These are phyloP conservation scores for Peltaster fructicola DNA, from an alignment of 2,329 filamentous ascomycete species.

Conservation along the genomic window DNA sequence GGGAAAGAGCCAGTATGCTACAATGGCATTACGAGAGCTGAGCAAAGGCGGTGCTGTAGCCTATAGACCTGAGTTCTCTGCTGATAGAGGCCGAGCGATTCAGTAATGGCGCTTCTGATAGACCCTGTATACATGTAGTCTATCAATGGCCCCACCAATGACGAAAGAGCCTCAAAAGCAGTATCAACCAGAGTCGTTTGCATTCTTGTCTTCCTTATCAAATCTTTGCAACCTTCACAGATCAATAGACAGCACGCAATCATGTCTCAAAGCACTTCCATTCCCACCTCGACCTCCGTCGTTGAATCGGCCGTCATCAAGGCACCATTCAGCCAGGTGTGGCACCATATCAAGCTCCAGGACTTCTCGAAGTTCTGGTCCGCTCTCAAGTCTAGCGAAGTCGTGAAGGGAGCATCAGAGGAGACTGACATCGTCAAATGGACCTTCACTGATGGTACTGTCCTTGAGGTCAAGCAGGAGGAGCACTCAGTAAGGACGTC, in stretches of 20 bases:
- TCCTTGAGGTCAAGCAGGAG: conserved; percentile 57
- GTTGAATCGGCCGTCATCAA: conserved; percentile 50
- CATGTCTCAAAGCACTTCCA: no score
- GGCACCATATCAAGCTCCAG: conserved; percentile 59
- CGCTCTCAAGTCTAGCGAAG: conserved; percentile 42
- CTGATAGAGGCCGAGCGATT: no score
- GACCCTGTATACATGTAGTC: no score
- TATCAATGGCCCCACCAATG: no score
- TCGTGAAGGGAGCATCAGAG: conserved; percentile 40
- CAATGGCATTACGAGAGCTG: conserved; percentile 63
- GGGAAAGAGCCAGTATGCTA: conserved; percentile 66
- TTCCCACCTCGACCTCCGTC: conserved; percentile 50
- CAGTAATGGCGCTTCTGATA: no score
- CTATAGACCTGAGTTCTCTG: conserved; percentile 45
- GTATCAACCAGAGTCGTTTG: no score
- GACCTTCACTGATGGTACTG: conserved; percentile 52
- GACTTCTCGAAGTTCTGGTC: conserved; percentile 52
- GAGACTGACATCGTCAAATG: conserved; percentile 53
- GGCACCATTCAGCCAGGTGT: conserved; percentile 47
- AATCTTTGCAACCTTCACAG: no score
- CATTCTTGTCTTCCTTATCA: no score
- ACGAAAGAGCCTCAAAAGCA: no score
- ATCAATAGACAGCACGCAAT: no score
- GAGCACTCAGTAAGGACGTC: conserved; percentile 49
- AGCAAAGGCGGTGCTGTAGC: conserved; percentile 49